Evolutionary conservation across 2,329 filamentous ascomycete species (phyloP), one percentile per base, ranked within the genome.

Genomic region (Huntiella omanensis): DNA sequence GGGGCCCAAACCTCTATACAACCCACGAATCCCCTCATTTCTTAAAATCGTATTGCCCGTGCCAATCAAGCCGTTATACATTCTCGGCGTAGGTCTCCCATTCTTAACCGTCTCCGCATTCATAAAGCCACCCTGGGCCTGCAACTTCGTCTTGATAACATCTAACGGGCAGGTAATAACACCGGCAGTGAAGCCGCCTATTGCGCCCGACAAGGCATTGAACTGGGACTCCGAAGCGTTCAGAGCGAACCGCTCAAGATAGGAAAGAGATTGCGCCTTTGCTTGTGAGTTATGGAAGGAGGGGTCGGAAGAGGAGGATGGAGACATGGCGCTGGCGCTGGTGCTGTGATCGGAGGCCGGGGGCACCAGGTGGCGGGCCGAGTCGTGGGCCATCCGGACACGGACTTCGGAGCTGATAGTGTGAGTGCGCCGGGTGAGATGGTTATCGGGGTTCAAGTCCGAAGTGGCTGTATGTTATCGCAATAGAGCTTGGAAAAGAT

Each of bases 91-190:
- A 22, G 65, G 66, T 22, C 64, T 65, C 55, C 64, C 69, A 57
- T 61, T 62, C 53, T 64, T 71, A 54, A 61, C 54, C 13, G 40
- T 36, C 54, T 61, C 54, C 10, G 48, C 44, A 7, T 37, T 35
- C 37, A 50, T 13, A 61, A 93, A 92, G 15, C 85, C 83, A 52
- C 88, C 88, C 60, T 96, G 91, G 12, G 87, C 88, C 61, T 98
- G 91, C 50, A 98, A 65, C 63, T 95, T 96, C 39, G 91, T 98
- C 68, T 98, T 98, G 63, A 98, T 96, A 52, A 98, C 91, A 68
- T 98, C 91, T 54, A 98, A 77, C 37, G 91, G 91, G 60, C 91
- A 98, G 45, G 88, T 96, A 53, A 95, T 83, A 47, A 98, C 75
- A 43, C 91, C 91, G 5, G 87, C 94, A 16, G 85, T 86, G 56